Base-by-base conservation (phyloP, 805 yeast genomes). In the Maudiozyma barnettii region DNA sequence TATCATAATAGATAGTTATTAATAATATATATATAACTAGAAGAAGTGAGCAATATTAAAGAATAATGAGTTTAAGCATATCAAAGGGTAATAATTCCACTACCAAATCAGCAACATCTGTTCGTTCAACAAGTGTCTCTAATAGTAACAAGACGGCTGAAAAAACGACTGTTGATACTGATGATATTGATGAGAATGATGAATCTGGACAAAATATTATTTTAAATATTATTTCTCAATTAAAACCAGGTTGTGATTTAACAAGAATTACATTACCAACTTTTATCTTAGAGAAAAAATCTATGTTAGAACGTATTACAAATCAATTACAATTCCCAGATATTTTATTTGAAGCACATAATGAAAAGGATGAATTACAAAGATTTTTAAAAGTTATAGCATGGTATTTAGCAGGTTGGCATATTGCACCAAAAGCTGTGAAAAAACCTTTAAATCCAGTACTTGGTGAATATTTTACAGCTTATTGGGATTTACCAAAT, bases 321-420 rank as follows among this genome's bases (percentile, higher is more conserved):
- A 93, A 93, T 64, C 85, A 81, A 61, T 75, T 86, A 49, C 82
- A 83, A 59, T 88, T 81, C 53, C 97, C 97, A 0, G 78, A 81
- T 35, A 68, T 89, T 30, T 65, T 90, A 38, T 60, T 88, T 6
- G 74, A 76, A 21, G 97, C 97, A 0, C 83, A 83, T 53, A 58
- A 59, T 2, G 68, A 75, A 2, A 61, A 64, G 2, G 85, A 84
- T 53, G 79, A 81, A 2, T 57, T 82, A 20, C 73, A 78, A 48
- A 75, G 98, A 49, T 90, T 93, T 57, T 60, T 87, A 6, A 69
- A 77, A 40, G 82, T 91, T 7, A 81, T 84, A 20, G 79, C 80
- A 59, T 91, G 96, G 96, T 93, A 93, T 64, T 73, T 93, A 65
- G 78, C 96, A 3, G 88, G 95, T 43, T 93, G 98, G 98, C 97